phyloP scores from a whole-genome alignment of 1,139 yeast genomes.

The Geotrichum histeridarum region DNA sequence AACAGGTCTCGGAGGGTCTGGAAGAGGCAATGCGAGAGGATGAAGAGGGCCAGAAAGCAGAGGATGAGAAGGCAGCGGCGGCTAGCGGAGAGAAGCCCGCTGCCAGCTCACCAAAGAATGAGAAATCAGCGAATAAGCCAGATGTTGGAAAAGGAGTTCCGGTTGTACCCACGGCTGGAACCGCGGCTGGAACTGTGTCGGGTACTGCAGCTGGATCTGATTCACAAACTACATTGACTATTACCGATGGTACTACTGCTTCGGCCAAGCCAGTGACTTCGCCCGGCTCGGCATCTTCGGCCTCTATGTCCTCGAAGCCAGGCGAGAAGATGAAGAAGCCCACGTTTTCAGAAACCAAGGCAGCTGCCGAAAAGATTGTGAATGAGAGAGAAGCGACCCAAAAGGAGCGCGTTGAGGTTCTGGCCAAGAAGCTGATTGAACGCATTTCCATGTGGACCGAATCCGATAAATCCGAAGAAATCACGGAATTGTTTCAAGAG shows the following conservation, averaged over 20 bases:
- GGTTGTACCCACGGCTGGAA: background rate
- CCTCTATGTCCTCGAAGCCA: conserved; percentile 20
- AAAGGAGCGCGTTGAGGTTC: conserved; percentile 62
- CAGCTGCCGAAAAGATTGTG: conserved; percentile 69
- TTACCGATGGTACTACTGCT: background rate
- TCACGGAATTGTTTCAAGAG: conserved; percentile 62
- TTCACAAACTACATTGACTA: too few species aligned
- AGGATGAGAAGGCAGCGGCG: conserved; percentile 51
- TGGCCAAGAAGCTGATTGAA: conserved; percentile 60
- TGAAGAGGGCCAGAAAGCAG: conserved; percentile 69
- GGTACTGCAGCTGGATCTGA: too few species aligned
- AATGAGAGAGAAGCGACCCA: conserved; percentile 69
- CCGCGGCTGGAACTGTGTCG: background rate
- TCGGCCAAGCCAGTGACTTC: background rate
- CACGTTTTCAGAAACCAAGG: conserved; percentile 45
- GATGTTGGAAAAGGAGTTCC: background rate
- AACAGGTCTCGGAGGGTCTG: conserved; percentile 69
- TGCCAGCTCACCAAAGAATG: background rate
- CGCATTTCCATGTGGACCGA: conserved; percentile 76
- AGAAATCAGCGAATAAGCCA: background rate
- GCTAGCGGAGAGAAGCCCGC: conserved; percentile 14
- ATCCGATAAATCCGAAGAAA: conserved; percentile 66
- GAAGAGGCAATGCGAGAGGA: conserved; percentile 34
- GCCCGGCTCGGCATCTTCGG: background rate
- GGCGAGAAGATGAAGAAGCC: conserved; percentile 42